Conservation (phyloP, 2,329 filamentous ascomycete genomes). For the Fusarium guadeloupense region DNA sequence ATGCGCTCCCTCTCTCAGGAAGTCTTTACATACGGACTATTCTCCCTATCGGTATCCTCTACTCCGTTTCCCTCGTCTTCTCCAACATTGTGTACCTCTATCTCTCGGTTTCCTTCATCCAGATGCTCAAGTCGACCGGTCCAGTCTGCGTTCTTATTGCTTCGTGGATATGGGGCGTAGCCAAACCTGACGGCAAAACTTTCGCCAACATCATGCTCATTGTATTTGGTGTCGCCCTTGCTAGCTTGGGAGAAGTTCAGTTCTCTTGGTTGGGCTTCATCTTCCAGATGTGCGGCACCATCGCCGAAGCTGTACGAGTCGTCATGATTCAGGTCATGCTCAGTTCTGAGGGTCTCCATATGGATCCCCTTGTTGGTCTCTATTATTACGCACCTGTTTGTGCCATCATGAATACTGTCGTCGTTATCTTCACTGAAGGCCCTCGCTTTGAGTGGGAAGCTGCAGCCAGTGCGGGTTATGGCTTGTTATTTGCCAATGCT, state of each 20-base stretch:
- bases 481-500: constrained; percentile 77
- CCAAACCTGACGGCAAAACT: constrained; percentile 56
- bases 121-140: constrained; percentile 75
- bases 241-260: constrained; percentile 70
- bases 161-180: constrained; percentile 67
- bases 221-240: constrained; percentile 61
- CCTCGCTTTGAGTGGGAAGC: constrained; percentile 72
- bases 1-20: constrained; percentile 68
- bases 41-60: constrained; percentile 72
- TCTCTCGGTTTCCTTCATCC: constrained; percentile 73
- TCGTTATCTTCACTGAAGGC: constrained; percentile 75
- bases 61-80: constrained; percentile 71
- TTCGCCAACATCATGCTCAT: constrained; percentile 62
- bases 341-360: constrained; percentile 78
- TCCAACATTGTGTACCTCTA: constrained; percentile 75
- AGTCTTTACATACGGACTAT: constrained; percentile 70
- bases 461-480: constrained; percentile 70
- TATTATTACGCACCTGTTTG: constrained; percentile 92
- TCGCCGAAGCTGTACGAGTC: constrained; percentile 82
- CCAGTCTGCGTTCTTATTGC: constrained; percentile 73
- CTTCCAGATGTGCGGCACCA: constrained; percentile 77
- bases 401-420: constrained; percentile 79
- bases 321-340: constrained; percentile 89
- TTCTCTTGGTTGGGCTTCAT: constrained; percentile 73
- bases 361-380: constrained; percentile 87